Base-by-base conservation (phyloP, 2,329 filamentous ascomycete species). In the Dichotomopilus funicola region DNA sequence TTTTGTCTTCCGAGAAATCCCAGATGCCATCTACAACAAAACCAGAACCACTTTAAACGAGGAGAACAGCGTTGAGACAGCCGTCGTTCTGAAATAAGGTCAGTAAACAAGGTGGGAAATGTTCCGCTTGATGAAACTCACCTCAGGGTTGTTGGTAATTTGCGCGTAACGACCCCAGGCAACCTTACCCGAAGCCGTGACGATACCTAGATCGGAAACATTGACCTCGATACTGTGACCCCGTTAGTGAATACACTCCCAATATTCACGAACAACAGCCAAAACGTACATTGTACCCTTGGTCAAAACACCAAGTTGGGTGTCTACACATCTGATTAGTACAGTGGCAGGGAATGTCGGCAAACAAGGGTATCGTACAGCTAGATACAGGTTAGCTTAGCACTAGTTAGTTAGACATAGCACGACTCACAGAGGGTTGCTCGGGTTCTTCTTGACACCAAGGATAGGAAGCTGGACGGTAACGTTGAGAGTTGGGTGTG, bases 151-250 rank as follows among this genome's bases (percentile, higher is more conserved):
- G 66, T 79, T 80, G 27, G 79, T 78, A 44, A 89, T 78, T 71
- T 91, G 87, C 6, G 88, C 88, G 74, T 86, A 94, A 63, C 89
- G 80, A 64, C 89, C 91, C 91, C 91, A 96, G 6, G 92, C 89
- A 7, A 96, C 89, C 75, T 96, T 96, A 60, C 94, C 94, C 60
- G 85, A 86, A 1, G 91, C 87, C 2, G 94, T 97, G 12, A 95
- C 90, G 59, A 97, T 77, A 61, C 94, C 94, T 60, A 97, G 73
- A 70, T 99, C 94, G 55, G 82, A 88, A 35, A 96, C 91, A 69
- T 99, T 96, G 66, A 97, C 91, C 73, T 97, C 92, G 67, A 92
- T 83, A 49, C 63, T 63, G 56, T 5, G 8, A 4, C 11, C 13
- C 6, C 13, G 31, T 59, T 41, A 57, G 54, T 44, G 35, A n/a